Evolutionary conservation across 352 stramenopile genomes (phyloP), one percentile per base, ranked within the genome.

Genomic region (Globisporangium acanthophoron): DNA sequence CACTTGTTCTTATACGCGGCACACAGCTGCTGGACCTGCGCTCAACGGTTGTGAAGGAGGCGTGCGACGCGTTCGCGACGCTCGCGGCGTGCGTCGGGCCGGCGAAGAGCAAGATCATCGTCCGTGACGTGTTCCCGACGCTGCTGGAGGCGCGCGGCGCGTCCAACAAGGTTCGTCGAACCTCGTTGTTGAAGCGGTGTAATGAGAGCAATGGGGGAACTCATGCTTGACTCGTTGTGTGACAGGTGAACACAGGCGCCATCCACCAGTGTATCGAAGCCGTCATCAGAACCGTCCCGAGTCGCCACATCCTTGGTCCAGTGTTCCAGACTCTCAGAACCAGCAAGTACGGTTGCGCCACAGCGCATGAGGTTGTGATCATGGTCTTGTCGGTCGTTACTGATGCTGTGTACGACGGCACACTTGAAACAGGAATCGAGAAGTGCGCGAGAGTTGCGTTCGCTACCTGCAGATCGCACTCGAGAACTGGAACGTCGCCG

Each of bases 401-500:
- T 43, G 37, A 18, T 43, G 13, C 37, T 43, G 12, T 16, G 37
- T 5, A 27, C 31, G 46, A 61, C 21, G 52, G 41, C 4, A 51
- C 12, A 9, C 7, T 15, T 49, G 12, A 16, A 27, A 5, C 40
- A 88, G 78, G 58, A 89, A 86, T 21, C 73, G 76, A 21, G 76
- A 87, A 20, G 64, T 84, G 31, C 71, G 78, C 24, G 74, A 88
- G 33, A 86, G 78, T 62, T 89, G 76, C 40, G 74, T 89, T 35
- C 56, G 74, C 33, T 87, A 86, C 50, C 61, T 67, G 29, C 61
- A 67, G 20, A 41, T 87, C 18, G 74, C 78, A 12, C 57, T 89
- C 20, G 55, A 61, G 47, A 52, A 57, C 24, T 89, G 78, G 76
- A 66, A 45, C 29, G 45, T 31, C 35, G 27, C 57, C 8, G 61